These are phyloP conservation scores for Boechera retrofracta DNA, from an alignment of 345 rosid species.

Conservation along the genomic window DNA sequence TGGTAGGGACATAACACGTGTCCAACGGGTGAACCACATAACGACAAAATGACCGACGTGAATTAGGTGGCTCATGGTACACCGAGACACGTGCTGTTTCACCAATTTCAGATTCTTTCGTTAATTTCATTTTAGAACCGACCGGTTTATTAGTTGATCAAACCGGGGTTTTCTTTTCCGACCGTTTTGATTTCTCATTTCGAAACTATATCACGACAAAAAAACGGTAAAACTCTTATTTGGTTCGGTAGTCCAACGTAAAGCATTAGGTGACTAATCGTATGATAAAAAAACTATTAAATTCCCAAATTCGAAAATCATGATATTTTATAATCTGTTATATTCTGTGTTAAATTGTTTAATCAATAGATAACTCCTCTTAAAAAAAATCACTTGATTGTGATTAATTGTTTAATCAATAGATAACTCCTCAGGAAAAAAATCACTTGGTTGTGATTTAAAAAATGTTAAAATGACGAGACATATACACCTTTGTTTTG, in stretches of 20 bases:
- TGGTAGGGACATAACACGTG: slow-evolving; percentile 40
- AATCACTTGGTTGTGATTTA: not conserved
- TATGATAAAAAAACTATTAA: not conserved
- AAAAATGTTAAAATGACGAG: not conserved
- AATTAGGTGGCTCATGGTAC: slow-evolving; percentile 29
- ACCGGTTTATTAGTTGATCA: slow-evolving; percentile 7
- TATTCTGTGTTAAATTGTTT: not conserved
- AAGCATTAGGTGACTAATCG: slow-evolving; percentile 1
- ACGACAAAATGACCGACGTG: slow-evolving; percentile 35
- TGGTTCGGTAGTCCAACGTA: not conserved
- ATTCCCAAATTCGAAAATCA: not conserved
- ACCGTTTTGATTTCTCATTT: not conserved
- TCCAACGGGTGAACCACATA: slow-evolving; percentile 9
- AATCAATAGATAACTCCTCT: not conserved
- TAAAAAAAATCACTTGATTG: too few species aligned
- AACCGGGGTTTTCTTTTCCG: not conserved
- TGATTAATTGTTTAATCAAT: too few species aligned
- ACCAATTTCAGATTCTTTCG: not conserved
- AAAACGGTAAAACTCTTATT: not conserved
- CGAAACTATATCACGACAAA: not conserved
- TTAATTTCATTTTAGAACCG: not conserved
- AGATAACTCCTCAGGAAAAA: too few species aligned
- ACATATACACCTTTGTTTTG: not conserved
- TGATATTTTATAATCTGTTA: not conserved
- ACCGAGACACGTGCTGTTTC: slow-evolving; percentile 33